These are phyloP conservation scores for Skeletonema menzelii DNA, from an alignment of 108 stramenopile genomes.

Conservation along the genomic window DNA sequence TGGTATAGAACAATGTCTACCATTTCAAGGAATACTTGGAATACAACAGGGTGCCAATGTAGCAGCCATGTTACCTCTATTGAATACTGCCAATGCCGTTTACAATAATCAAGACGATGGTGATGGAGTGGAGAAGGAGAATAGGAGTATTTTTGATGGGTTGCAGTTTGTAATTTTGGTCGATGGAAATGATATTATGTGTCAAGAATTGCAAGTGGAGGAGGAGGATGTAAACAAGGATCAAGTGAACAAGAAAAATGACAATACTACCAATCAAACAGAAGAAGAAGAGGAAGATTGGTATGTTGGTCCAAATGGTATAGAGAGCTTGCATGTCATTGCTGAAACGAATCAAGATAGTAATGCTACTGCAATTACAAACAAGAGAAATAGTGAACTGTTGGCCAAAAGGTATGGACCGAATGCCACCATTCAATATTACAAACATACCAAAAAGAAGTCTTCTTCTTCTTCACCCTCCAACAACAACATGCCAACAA, in stretches of 20 bases:
- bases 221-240: background rate
- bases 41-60: slow-evolving; percentile 78
- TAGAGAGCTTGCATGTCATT: slow-evolving; percentile 46
- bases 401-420: slow-evolving; percentile 44
- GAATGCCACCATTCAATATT: slow-evolving; percentile 35
- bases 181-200: slow-evolving; percentile 38
- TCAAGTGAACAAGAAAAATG: background rate
- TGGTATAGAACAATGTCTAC: slow-evolving; percentile 23
- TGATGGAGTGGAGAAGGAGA: background rate
- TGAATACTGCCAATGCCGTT: slow-evolving; percentile 26
- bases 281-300: slow-evolving; percentile 8
- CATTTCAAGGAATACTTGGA: slow-evolving; percentile 80
- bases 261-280: background rate
- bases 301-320: slow-evolving; percentile 36
- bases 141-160: slow-evolving; percentile 31
- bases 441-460: background rate
- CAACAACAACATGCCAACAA: background rate
- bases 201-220: background rate
- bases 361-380: slow-evolving; percentile 5
- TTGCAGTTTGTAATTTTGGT: slow-evolving; percentile 48
- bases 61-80: slow-evolving; percentile 62
- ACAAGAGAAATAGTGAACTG: slow-evolving; percentile 1
- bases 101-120: slow-evolving; percentile 9
- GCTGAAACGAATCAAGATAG: background rate
- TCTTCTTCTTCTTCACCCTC: background rate